These are phyloP conservation scores for Solanum okadae DNA, from an alignment of 257 asterid species.

Conservation along the genomic window DNA sequence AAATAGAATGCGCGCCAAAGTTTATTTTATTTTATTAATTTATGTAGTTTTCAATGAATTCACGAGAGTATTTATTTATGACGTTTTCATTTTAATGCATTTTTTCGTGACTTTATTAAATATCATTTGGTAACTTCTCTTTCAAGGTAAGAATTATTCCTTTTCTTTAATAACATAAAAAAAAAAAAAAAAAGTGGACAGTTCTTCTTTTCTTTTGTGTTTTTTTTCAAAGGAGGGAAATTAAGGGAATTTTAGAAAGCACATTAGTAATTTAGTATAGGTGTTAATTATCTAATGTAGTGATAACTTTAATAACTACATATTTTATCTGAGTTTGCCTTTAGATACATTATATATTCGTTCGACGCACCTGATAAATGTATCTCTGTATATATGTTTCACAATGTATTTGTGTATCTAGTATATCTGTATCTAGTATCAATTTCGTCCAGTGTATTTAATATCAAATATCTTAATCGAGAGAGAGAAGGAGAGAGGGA, in stretches of 20 bases:
- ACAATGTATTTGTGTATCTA: background rate
- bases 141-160: background rate
- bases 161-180: background rate
- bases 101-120: background rate
- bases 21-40: background rate
- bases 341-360: background rate
- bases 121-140: background rate
- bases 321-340: background rate
- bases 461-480: too few relatives aligned
- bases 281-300: background rate
- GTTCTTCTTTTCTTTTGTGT: background rate
- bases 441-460: too few relatives aligned
- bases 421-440: too few relatives aligned
- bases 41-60: background rate
- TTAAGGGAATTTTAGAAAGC: background rate
- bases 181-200: background rate
- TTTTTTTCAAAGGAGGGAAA: background rate
- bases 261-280: background rate
- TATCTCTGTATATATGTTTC: too few relatives aligned
- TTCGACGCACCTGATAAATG: background rate
- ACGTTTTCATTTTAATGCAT: background rate
- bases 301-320: background rate
- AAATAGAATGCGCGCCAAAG: background rate
- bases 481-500: too few relatives aligned
- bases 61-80: background rate